Evolutionary conservation across 2,329 filamentous ascomycete species (phyloP), one percentile per base, ranked within the genome.

Genomic region (Colletotrichum siamense): DNA sequence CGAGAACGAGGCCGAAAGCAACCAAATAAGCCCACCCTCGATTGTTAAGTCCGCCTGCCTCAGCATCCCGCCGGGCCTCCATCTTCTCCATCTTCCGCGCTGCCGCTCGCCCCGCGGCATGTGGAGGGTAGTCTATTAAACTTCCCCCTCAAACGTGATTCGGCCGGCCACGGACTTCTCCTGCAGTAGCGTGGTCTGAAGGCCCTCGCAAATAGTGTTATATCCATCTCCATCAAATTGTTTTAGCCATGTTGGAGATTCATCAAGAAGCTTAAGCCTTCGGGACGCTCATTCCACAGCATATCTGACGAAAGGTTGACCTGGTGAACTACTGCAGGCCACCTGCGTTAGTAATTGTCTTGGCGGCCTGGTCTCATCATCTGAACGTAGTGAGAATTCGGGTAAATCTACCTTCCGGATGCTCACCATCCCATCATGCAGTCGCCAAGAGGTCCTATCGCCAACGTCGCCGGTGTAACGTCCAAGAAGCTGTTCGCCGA

Each of bases 221-320:
- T 34, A 36, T 26, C 10, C 44, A 32, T 61, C 49, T 49, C 18
- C 34, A n/a, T 71, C 26, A 65, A 22, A 8, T 12, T 36, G 69
- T 67, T 68, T 73, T 28, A 73, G 26, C 30, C 24, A 16, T 28
- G 73, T 73, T 64, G 32, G 73, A 69, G 64, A 64, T 22, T 22
- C 36, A 39, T 36, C 44, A 30, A 49, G 68, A 71, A 71, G 68
- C 28, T 71, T 76, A 61, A 64, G 44, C 13, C 49, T 22, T 30
- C 55, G 44, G 69, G 69, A 69, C 63, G 69, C 63, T 69, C 34
- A 64, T 76, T 73, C 64, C 69, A 73, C 26, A 73, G 10, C 26
- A 13, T 73, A 69, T 44, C n/a, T 69, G 67, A 69, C 32, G 28
- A 44, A 39, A 61, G 24, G 32, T 62, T 61, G 49, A 57, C 30